Base-by-base conservation (phyloP, 1,284 basidiomycete species). In the Ustilago crameri region DNA sequence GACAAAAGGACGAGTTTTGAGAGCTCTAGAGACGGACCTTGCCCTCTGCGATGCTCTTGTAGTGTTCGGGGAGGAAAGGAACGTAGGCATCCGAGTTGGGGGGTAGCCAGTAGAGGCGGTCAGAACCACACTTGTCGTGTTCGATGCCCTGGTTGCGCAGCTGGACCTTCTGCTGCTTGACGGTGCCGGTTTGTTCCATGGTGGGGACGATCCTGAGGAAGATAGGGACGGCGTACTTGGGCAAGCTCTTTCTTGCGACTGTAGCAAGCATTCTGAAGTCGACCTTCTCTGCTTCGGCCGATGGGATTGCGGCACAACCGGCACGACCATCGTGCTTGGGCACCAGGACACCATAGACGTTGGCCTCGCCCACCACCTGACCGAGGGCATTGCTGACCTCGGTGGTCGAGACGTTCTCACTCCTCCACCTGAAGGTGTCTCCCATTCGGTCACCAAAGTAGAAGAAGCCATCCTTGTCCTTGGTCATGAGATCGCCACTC, bases 281-380 rank as follows among this genome's bases (percentile, higher is more conserved):
- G 34, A 83, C n/a, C 7, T 45, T 30, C 1, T 48, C 35, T 1
- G 55, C 42, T 10, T 51, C 44, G 37, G 65, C 52, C 15, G 50
- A 23, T 4, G 83, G 83, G 37, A 84, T 82, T 7, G 83, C 83
- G 3, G 81, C 83, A 52, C 83, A 84, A 8, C 83, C 83, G 3
- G 83, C 83, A 4, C 83, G 68, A 5, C 83, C 83, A 40, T 84
- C 83, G 62, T 84, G 79, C 3, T 58, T 46, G 26, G 83, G 83
- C 0, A 84, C 82, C 9, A 82, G 61, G 9, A 84, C 83, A 18
- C 83, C 83, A 53, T 84, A 84, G 9, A 84, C 83, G 51, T 82
- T 83, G 5, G 79, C 80, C 51, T 84, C 83, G 14, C 70, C 65
- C 3, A 83, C 74, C 0, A 83, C 59, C 24, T 78, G 74, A 9